Evolutionary conservation across 345 rosid genomes (phyloP).

Genomic region (Citropsis articulata): DNA sequence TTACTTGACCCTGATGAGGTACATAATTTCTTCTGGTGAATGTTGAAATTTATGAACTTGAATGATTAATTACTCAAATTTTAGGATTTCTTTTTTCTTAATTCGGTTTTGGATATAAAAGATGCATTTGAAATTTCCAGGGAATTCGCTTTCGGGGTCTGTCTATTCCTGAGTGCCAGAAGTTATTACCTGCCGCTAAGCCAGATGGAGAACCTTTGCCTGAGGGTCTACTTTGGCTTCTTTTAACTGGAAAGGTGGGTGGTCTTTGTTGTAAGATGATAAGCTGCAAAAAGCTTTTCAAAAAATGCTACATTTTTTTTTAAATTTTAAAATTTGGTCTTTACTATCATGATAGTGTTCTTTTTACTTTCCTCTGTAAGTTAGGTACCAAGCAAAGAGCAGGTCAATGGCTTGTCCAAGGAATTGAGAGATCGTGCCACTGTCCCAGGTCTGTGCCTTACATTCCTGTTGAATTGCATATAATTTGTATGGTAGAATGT

Average conservation of each 20-base stretch:
- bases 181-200: conserved; percentile 78
- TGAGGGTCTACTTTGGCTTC: conserved; percentile 98
- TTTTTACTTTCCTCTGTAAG: conserved; percentile 3
- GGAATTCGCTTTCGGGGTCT: conserved; percentile 95
- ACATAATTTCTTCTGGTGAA: neutral
- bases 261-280: conserved; percentile 8
- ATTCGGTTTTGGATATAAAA: neutral
- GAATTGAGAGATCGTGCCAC: conserved; percentile 78
- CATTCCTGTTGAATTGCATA: neutral
- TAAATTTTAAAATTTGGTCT: neutral
- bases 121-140: conserved; percentile 35
- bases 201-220: conserved; percentile 96
- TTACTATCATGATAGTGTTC: neutral
- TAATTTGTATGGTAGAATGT: neutral
- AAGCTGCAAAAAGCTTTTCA: neutral
- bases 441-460: conserved; percentile 69
- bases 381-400: conserved; percentile 81
- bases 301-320: neutral
- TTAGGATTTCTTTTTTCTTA: neutral
- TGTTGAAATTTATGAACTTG: neutral
- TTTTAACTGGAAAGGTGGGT: conserved; percentile 90
- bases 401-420: conserved; percentile 79
- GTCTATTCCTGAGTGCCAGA: conserved; percentile 97
- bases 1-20: conserved; percentile 98
- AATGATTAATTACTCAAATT: neutral